phyloP scores from a whole-genome alignment of 2,329 filamentous ascomycete species.

The Trichoderma afroharzianum region DNA sequence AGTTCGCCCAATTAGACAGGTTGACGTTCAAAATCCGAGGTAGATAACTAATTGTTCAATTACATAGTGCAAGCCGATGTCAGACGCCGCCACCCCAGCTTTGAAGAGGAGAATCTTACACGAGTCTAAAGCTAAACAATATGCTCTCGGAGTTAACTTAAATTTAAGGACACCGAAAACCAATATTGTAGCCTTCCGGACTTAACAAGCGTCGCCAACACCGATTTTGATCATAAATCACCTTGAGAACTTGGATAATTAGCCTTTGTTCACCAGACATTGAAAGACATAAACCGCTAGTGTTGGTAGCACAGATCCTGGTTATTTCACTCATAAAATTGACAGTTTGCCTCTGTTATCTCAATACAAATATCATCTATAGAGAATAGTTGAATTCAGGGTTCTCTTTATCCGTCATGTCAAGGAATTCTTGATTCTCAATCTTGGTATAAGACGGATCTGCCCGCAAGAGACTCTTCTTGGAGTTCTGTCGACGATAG shows the following conservation, averaged over 20 bases:
- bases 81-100: not conserved
- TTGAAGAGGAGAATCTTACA: not conserved
- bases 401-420: slow-evolving; percentile 65
- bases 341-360: not conserved
- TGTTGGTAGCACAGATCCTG: not conserved
- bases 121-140: not conserved
- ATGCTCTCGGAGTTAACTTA: not conserved
- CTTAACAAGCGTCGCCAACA: not conserved
- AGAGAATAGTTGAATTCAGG: slow-evolving; percentile 60
- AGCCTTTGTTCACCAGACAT: not conserved
- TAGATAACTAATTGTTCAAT: not conserved
- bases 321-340: not conserved
- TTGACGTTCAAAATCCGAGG: not conserved
- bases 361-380: slow-evolving; percentile 25
- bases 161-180: not conserved
- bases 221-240: not conserved
- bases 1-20: not conserved
- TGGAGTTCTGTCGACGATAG: slow-evolving; percentile 55
- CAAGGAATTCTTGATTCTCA: slow-evolving; percentile 65
- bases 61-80: not conserved
- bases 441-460: slow-evolving; percentile 56
- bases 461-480: slow-evolving; percentile 52
- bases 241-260: not conserved
- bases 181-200: not conserved
- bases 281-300: not conserved